Percentiles rank a stretch among this genome's conserved stretches.
Conservation (phyloP, 1,284 basidiomycete genomes). For the Veloboletus limbatus region DNA sequence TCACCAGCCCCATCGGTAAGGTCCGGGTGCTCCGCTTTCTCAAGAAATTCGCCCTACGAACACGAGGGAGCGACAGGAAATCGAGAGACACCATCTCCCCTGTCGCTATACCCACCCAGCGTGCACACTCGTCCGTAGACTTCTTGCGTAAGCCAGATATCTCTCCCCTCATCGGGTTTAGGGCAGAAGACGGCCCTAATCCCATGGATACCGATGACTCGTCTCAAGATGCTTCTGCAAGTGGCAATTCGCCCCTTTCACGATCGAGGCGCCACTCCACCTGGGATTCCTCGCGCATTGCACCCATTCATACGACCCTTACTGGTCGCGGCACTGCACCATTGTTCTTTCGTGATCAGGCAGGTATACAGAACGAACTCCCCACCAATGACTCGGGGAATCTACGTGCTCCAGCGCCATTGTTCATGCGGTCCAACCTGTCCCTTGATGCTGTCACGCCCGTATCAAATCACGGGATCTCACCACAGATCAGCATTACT, state of each 20-base stretch:
- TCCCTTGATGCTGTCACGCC: constrained; percentile 7
- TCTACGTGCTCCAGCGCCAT: constrained; percentile 15
- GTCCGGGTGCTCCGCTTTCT: constrained; percentile 38
- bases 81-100: constrained; percentile 23
- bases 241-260: constrained; percentile 22
- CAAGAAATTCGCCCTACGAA: constrained; percentile 39
- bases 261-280: constrained; percentile 25
- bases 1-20: constrained; percentile 22
- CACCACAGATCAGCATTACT: constrained; percentile 3
- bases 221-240: constrained; percentile 31
- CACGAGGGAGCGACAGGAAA: constrained; percentile 17
- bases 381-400: constrained; percentile 3
- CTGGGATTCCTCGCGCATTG: constrained; percentile 18
- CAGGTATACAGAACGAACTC: not conserved
- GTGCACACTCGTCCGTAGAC: constrained; percentile 34
- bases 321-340: constrained; percentile 10
- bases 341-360: constrained; percentile 12
- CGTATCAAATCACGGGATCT: constrained; percentile 1
- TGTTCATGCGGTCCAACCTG: constrained; percentile 9
- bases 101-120: constrained; percentile 18
- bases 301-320: constrained; percentile 14
- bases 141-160: constrained; percentile 43
- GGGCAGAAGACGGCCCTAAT: constrained; percentile 28
- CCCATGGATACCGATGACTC: constrained; percentile 34
- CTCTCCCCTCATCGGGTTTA: constrained; percentile 40